phyloP scores from a whole-genome alignment of 768 basidiomycete species.

The Trametes coccinea region DNA sequence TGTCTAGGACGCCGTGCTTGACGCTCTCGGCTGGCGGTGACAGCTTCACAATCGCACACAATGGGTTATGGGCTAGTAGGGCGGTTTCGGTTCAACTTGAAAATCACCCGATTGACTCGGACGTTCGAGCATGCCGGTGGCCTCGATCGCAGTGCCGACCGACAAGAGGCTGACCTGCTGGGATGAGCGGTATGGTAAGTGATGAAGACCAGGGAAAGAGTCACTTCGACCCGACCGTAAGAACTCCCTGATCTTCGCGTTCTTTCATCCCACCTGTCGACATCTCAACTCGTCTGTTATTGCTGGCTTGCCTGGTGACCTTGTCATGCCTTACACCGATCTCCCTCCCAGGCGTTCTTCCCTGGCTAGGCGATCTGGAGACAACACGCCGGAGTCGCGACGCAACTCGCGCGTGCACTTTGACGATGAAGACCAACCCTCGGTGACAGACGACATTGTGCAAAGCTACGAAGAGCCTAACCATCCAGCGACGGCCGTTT shows the following conservation, averaged over 20 bases:
- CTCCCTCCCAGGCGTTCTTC: conserved; percentile 18
- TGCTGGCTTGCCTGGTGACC: background rate
- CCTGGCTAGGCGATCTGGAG: background rate
- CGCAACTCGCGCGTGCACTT: conserved; percentile 18
- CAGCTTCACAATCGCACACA: too few relatives aligned
- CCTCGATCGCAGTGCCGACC: background rate
- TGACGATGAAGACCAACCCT: conserved; percentile 8
- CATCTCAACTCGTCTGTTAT: background rate
- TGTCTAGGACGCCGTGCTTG: too few relatives aligned
- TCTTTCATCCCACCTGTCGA: background rate
- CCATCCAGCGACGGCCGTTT: too few relatives aligned
- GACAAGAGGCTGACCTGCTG: conserved; percentile 6
- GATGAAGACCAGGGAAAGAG: background rate
- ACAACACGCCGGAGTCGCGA: background rate
- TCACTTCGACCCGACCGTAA: background rate
- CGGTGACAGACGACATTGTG: conserved; percentile 14
- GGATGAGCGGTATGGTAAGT: background rate
- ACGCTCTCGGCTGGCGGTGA: too few relatives aligned
- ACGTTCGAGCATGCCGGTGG: background rate
- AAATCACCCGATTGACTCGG: background rate
- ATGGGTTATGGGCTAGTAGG: too few relatives aligned
- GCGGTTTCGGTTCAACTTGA: background rate
- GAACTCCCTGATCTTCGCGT: background rate
- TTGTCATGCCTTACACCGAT: conserved; percentile 23
- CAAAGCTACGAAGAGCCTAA: background rate